Evolutionary conservation across 495 filamentous ascomycete genomes (phyloP).

Genomic region (Podospora sp.): DNA sequence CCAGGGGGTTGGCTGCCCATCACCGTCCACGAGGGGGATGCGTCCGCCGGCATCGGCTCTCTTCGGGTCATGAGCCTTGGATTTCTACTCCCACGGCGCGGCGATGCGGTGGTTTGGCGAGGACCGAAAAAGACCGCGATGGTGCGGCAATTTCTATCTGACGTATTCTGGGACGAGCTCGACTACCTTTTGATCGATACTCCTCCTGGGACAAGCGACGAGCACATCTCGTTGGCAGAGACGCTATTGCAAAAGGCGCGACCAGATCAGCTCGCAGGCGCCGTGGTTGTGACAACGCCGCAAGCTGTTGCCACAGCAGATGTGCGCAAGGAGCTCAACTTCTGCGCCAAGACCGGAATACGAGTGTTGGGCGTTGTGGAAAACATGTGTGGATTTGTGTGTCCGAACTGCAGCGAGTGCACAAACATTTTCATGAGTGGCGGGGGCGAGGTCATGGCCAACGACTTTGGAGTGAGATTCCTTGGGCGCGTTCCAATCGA

Average conservation of each 20-base stretch:
- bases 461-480: slow-evolving; percentile 80
- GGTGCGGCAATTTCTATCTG: slow-evolving; percentile 92
- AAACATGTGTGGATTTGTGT: slow-evolving; percentile 97
- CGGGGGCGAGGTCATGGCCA: slow-evolving; percentile 86
- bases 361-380: slow-evolving; percentile 86
- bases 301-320: slow-evolving; percentile 93
- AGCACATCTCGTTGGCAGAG: slow-evolving; percentile 93
- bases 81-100: slow-evolving; percentile 80
- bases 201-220: slow-evolving; percentile 93
- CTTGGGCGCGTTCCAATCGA: slow-evolving; percentile 89
- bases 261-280: slow-evolving; percentile 68
- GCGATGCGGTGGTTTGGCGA: slow-evolving; percentile 93
- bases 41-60: slow-evolving; percentile 56
- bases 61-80: slow-evolving; percentile 91
- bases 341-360: slow-evolving; percentile 85
- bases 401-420: slow-evolving; percentile 90
- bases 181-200: slow-evolving; percentile 95
- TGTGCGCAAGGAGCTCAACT: slow-evolving; percentile 95
- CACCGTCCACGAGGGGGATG: slow-evolving; percentile 64
- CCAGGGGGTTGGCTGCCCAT: slow-evolving; percentile 90
- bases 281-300: slow-evolving; percentile 93
- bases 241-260: slow-evolving; percentile 68
- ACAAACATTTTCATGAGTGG: slow-evolving; percentile 90
- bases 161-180: slow-evolving; percentile 85
- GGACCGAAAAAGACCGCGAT: slow-evolving; percentile 99